These are phyloP conservation scores for Corynascus novoguineensis DNA, from an alignment of 495 filamentous ascomycete genomes.

Conservation along the genomic window DNA sequence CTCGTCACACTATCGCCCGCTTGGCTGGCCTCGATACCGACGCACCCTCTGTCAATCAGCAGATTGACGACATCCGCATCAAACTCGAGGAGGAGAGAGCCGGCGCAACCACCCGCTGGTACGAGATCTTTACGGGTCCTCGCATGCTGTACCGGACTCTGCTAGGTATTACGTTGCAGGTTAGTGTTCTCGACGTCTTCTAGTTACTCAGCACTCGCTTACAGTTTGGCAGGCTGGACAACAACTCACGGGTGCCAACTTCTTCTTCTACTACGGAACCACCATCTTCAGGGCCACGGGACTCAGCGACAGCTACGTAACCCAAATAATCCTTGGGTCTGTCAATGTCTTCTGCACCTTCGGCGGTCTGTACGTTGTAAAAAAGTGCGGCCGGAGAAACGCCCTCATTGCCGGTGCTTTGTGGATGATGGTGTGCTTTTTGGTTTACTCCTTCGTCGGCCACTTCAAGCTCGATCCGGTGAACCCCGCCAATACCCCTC, in stretches of 20 bases:
- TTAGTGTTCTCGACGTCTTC: not conserved
- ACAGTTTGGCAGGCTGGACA: slow-evolving; percentile 48
- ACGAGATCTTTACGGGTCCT: slow-evolving; percentile 65
- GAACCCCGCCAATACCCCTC: slow-evolving; percentile 47
- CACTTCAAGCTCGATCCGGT: slow-evolving; percentile 49
- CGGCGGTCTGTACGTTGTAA: slow-evolving; percentile 66
- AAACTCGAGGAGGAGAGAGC: slow-evolving; percentile 59
- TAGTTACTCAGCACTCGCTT: not conserved
- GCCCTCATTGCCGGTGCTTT: slow-evolving; percentile 59
- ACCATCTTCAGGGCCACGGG: slow-evolving; percentile 65
- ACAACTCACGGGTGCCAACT: slow-evolving; percentile 69
- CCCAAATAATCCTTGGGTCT: slow-evolving; percentile 66
- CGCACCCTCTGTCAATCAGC: slow-evolving; percentile 58
- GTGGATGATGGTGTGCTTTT: slow-evolving; percentile 67
- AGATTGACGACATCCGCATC: slow-evolving; percentile 69
- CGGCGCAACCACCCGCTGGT: slow-evolving; percentile 52
- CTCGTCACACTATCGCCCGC: slow-evolving; percentile 61
- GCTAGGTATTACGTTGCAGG: slow-evolving; percentile 63
- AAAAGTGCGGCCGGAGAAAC: slow-evolving; percentile 63
- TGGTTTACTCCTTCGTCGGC: slow-evolving; percentile 70
- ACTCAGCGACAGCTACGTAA: slow-evolving; percentile 62
- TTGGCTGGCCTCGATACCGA: slow-evolving; percentile 63
- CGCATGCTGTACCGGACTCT: slow-evolving; percentile 67
- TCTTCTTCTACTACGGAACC: slow-evolving; percentile 80
- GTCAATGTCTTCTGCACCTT: slow-evolving; percentile 73